Base-by-base conservation (phyloP, 129 eudicot genomes). In the Tagetes erecta region DNA sequence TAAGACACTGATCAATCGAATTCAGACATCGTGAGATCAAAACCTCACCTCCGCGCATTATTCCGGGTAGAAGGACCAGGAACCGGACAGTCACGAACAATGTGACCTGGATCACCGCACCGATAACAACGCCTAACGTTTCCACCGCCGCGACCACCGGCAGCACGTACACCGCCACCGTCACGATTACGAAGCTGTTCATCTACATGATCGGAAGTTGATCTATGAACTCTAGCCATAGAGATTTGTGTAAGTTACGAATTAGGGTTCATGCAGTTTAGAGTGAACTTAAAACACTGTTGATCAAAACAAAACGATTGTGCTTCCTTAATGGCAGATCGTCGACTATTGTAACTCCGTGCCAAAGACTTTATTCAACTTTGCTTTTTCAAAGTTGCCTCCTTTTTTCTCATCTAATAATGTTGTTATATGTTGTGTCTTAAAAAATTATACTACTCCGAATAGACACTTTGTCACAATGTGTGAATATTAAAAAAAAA, bases 371-470 rank as follows among this genome's bases (percentile, higher is more conserved):
- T 75, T 64, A 64, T 49, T 37, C 49, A 11, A 11, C 27, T 20
- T 12, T 44, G 45, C 70, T 69, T 77, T 74, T 77, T 68, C 70
- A 77, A 77, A 77, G 70, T 77, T 77, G 81, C 81, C 81, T 77
- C 81, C 75, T 58, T 77, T 77, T 68, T 20, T n/a, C 27, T 9
- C 3, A 8, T 30, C 3, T 57, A 56, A 39, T 56, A 60, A 56
- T 34, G 7, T 2, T 9, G 1, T 37, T 62, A 3, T 58, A 8
- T 56, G 35, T 3, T 5, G 8, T 42, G 27, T 20, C 27, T 20
- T 20, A 20, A 20, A 20, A 20, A 20, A 20, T 20, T 20, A 20
- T 20, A 20, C 27, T 20, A 20, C 27, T 20, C 27, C 27, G 27
- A 20, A 20, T 20, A 20, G 27, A 20, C 27, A 20, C 27, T 20